Percentiles rank a stretch among this genome's conserved stretches.
Conservation (phyloP, 345 rosid species). For the Citrus sp. region DNA sequence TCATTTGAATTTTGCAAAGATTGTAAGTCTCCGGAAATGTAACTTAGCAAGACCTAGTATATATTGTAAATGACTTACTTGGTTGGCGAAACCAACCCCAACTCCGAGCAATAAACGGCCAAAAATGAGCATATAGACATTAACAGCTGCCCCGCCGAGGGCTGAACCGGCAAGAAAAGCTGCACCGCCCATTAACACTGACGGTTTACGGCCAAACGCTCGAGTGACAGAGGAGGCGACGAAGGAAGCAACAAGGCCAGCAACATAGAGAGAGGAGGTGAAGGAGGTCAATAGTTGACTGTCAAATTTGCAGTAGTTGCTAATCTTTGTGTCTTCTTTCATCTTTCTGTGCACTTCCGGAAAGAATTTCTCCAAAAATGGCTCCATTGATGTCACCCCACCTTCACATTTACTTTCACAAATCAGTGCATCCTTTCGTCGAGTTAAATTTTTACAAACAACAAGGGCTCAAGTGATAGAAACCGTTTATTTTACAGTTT, state of each 20-base stretch:
- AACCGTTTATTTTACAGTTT: too few species aligned
- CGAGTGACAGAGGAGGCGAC: constrained; percentile 57
- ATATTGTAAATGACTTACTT: constrained; percentile 32
- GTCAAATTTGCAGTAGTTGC: constrained; percentile 73
- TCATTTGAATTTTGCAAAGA: too few species aligned
- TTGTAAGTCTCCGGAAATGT: too few species aligned
- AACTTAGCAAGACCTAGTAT: too few species aligned
- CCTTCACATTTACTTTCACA: constrained; percentile 29
- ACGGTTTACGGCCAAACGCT: constrained; percentile 59
- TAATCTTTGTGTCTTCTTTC: constrained; percentile 42
- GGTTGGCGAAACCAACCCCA: constrained; percentile 75
- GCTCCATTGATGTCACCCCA: constrained; percentile 83
- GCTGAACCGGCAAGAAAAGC: constrained; percentile 62
- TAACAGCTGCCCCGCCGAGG: constrained; percentile 51
- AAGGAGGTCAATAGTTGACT: constrained; percentile 69
- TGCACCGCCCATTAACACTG: constrained; percentile 54
- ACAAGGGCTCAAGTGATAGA: too few species aligned
- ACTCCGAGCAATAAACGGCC: constrained; percentile 71
- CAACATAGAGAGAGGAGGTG: constrained; percentile 72
- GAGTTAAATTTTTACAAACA: not conserved
- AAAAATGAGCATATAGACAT: constrained; percentile 55
- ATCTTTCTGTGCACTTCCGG: constrained; percentile 48
- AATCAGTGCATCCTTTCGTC: not conserved
- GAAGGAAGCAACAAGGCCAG: constrained; percentile 62
- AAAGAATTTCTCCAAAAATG: constrained; percentile 56